Base-by-base conservation (phyloP, 1,284 basidiomycete species). In the Tetrapyrgos nigripes region DNA sequence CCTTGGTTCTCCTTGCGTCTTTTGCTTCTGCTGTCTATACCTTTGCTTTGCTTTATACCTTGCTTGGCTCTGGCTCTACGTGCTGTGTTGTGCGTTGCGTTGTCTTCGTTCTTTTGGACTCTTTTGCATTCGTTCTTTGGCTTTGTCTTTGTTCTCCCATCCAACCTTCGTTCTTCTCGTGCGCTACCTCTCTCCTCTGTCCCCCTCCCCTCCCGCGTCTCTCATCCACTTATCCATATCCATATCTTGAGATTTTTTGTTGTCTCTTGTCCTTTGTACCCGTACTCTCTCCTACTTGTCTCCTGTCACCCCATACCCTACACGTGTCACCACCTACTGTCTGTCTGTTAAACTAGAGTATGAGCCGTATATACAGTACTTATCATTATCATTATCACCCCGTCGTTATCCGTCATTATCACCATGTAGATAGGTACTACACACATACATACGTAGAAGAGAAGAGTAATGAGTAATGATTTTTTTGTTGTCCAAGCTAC, bases 1-100 rank as follows among this genome's bases (percentile, higher is more conserved):
- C 35, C 56, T 28, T 45, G 49, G 31, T 24, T 31, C 55, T 49
- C 37, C 40, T 28, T 53, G 26, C 45, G n/a, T 21, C 44, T 43
- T 2, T 61, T 54, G 35, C 47, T 56, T 55, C 48, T 27, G 43
- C 47, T 58, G 53, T 55, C 45, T 66, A 51, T 62, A 55, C 62
- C 61, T 60, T 60, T 43, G 50, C 48, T 57, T 59, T 62, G 65
- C 66, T 64, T 64, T 63, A 68, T 66, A 59, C 64, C 62, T 9
- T 52, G 17, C 27, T 50, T 48, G 47, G 14, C 45, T 52, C 45
- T 54, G 40, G 31, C 37, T 55, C 56, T 57, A 48, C 59, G 52
- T 66, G 56, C 60, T 47, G 37, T 57, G 14, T 40, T 57, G 35
- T 50, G 27, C 28, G 17, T 26, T 31, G 53, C 8, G 35, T 28